Percentiles rank a stretch among this genome's conserved stretches.
phyloP scores from a whole-genome alignment of 306 rosid genomes.

The Cyamopsis tetragonoloba region DNA sequence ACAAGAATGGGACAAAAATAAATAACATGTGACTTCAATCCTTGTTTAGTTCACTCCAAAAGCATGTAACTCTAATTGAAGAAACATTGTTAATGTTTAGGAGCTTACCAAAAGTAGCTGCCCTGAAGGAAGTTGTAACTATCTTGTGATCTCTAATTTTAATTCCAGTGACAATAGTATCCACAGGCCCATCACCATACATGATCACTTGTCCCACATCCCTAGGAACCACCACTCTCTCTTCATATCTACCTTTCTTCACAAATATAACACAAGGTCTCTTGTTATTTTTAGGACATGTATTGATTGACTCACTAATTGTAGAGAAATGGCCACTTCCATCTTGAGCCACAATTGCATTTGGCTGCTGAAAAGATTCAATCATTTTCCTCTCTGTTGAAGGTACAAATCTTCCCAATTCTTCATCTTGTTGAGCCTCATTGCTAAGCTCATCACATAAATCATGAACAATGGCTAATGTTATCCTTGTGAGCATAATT shows the following conservation, averaged over 20 bases:
- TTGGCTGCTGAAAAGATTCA: background rate
- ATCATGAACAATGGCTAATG: conserved; percentile 24
- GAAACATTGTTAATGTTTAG: background rate
- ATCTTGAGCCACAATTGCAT: conserved; percentile 26
- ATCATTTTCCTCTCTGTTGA: background rate
- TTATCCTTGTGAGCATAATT: conserved; percentile 12
- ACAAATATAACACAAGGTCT: conserved; percentile 21
- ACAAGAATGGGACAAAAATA: too few relatives aligned
- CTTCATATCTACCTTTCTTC: conserved; percentile 22
- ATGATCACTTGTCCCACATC: background rate
- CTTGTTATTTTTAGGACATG: background rate
- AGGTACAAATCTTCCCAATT: background rate
- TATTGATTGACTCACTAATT: conserved; percentile 17
- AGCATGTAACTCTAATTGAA: too few relatives aligned
- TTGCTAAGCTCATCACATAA: background rate
- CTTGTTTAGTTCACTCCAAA: too few relatives aligned
- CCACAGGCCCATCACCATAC: conserved; percentile 32
- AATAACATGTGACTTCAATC: too few relatives aligned
- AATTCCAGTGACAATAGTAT: conserved; percentile 23
- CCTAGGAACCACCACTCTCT: conserved; percentile 29
- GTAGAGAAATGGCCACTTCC: conserved; percentile 21
- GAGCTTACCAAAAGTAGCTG: conserved; percentile 33
- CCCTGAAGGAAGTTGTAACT: background rate
- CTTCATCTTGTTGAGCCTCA: background rate
- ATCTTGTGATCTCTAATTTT: background rate